Percentiles rank a stretch among this genome's conserved stretches.
Conservation (phyloP, 1,284 basidiomycete species). For the Malassezia vespertilionis region DNA sequence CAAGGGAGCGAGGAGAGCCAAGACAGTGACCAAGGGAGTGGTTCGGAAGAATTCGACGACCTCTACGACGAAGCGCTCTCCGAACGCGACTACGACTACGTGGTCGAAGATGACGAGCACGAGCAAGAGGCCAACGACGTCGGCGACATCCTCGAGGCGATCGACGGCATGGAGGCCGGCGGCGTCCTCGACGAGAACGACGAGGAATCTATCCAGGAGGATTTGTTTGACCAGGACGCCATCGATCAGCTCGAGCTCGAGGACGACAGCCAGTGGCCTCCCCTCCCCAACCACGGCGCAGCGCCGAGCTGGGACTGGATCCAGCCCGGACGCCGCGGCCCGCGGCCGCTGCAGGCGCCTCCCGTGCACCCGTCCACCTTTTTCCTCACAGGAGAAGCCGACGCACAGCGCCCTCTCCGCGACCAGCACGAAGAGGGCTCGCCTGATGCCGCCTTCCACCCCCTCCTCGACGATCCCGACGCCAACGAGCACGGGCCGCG, state of each 20-base stretch:
- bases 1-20: conserved; percentile 23
- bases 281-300: conserved; percentile 35
- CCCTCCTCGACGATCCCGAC: conserved; percentile 58
- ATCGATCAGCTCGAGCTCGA: conserved; percentile 34
- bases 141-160: conserved; percentile 15
- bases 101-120: conserved; percentile 48
- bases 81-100: conserved; percentile 55
- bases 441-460: conserved; percentile 52
- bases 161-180: conserved; percentile 11
- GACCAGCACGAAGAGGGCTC: background rate
- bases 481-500: conserved; percentile 15
- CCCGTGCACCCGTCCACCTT: conserved; percentile 27
- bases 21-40: conserved; percentile 8
- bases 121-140: conserved; percentile 46
- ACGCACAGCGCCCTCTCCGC: background rate
- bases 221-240: conserved; percentile 22
- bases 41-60: conserved; percentile 36
- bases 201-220: conserved; percentile 18
- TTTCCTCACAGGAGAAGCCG: conserved; percentile 23
- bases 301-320: conserved; percentile 46
- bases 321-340: conserved; percentile 8
- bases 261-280: conserved; percentile 20
- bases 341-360: conserved; percentile 12
- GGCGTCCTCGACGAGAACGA: conserved; percentile 26
- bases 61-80: conserved; percentile 24